Conservation (phyloP, 352 stramenopile genomes). For the Pythium rhizo-oryzae region DNA sequence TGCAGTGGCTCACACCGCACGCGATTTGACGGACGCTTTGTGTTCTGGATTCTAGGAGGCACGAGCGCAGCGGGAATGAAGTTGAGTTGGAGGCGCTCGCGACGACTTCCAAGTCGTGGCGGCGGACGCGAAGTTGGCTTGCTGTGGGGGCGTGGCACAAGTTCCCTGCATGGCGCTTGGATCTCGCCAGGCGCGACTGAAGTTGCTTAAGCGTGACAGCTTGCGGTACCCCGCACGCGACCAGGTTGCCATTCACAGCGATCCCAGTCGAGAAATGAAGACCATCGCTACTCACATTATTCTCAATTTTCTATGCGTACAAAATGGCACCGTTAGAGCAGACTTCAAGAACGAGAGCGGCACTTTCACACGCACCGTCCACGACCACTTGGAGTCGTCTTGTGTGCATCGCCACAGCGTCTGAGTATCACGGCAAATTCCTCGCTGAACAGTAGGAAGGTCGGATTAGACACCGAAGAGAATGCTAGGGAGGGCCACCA, state of each 20-base stretch:
- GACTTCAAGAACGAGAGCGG: not conserved
- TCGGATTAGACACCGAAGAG: too few relatives aligned
- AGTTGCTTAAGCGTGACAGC: not conserved
- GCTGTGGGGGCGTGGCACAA: not conserved
- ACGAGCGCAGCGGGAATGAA: not conserved
- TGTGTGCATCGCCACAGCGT: not conserved
- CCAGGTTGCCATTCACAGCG: not conserved
- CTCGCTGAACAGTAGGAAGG: not conserved
- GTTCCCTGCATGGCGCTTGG: not conserved
- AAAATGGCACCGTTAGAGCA: not conserved
- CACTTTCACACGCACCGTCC: not conserved
- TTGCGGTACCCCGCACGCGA: not conserved
- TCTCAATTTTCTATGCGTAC: not conserved
- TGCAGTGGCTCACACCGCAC: constrained; percentile 46
- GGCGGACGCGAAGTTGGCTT: not conserved
- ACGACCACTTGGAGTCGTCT: not conserved
- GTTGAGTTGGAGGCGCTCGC: not conserved
- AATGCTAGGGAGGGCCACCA: not conserved
- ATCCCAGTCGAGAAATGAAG: constrained; percentile 4
- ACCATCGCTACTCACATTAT: not conserved
- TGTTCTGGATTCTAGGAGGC: not conserved
- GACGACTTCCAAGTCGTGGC: not conserved
- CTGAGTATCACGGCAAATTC: not conserved
- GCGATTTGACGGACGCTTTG: constrained; percentile 36
- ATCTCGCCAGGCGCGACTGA: not conserved